Base-by-base conservation (phyloP, 2,329 filamentous ascomycete genomes). In the Ophiosphaerella korrae region DNA sequence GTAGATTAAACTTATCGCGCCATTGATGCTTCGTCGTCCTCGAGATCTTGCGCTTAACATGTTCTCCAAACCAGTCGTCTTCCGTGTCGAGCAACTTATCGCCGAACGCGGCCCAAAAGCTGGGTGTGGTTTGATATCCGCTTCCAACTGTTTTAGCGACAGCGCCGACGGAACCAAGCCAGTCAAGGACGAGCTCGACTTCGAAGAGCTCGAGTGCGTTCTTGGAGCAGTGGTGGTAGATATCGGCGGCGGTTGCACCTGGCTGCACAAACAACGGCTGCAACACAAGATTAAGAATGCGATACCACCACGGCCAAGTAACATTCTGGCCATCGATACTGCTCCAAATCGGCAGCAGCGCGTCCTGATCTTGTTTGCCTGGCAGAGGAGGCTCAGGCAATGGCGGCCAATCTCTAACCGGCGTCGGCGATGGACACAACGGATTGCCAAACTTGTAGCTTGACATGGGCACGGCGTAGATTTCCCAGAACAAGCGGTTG, bases 341-440 rank as follows among this genome's bases (percentile, higher is more conserved):
- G 45, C 84, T 82, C 89, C 89, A 92, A 45, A 90, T 80, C 0
- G 89, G 89, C 3, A 90, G 67, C 3, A 74, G 75, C 36, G 83
- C 81, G 9, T 78, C 77, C 16, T 50, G 29, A 40, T 69, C 52
- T 2, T 63, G 12, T 48, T 58, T 62, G 1, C 62, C 62, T 16
- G 70, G 63, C 18, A 69, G 59, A 18, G 71, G 71, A 14, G 68
- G 64, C 26, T 57, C 53, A 3, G 62, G 66, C 8, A 72, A 53
- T 3, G 39, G 13, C 7, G 42, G 34, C 68, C 67, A 71, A 13
- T 37, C 14, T 14, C 62, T 54, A 7, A 62, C 52, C 2, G 75
- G 72, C 1, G 79, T 77, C 12, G 67, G 52, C 0, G 64, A 41
- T n/a, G 68, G 66, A 0, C 82, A 82, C 1, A 84, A 74, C 1